These are phyloP conservation scores for Helicocarpus griseus DNA, from an alignment of 2,329 filamentous ascomycete genomes.

Conservation along the genomic window DNA sequence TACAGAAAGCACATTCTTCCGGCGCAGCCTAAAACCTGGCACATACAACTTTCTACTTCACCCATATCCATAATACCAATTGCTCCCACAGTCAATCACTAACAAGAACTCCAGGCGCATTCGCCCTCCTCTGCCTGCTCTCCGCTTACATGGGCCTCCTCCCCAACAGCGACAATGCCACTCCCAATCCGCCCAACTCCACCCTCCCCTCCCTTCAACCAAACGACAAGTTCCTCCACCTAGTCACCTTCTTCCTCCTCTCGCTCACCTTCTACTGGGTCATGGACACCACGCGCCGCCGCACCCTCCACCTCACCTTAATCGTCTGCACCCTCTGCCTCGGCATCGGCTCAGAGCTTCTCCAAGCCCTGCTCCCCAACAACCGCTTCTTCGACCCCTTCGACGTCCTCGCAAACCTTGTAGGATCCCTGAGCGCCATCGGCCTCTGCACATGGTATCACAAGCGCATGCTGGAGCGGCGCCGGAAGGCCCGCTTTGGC, in stretches of 20 bases:
- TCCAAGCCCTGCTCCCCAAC: conserved; percentile 58
- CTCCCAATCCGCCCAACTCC: conserved; percentile 24
- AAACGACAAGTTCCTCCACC: conserved; percentile 86
- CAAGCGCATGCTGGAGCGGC: conserved; percentile 85
- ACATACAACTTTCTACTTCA: conserved; percentile 2
- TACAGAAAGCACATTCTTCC: conserved; percentile 13
- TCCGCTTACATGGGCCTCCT: conserved; percentile 75
- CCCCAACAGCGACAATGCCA: conserved; percentile 27
- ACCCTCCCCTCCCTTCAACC: conserved; percentile 42
- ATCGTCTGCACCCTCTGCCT: conserved; percentile 61
- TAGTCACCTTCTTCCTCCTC: conserved; percentile 79
- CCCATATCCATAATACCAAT: conserved; percentile 6
- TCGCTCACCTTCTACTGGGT: conserved; percentile 92
- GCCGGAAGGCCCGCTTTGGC: conserved; percentile 61
- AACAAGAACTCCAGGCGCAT: conserved; percentile 47
- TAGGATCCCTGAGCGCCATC: conserved; percentile 64
- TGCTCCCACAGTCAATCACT: neutral
- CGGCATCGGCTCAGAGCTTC: conserved; percentile 48
- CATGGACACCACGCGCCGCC: conserved; percentile 77
- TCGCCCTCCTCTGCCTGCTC: conserved; percentile 57
- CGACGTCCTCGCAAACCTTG: conserved; percentile 79
- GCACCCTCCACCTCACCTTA: conserved; percentile 74
- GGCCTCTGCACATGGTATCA: conserved; percentile 84
- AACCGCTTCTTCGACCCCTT: conserved; percentile 64
- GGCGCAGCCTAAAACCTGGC: neutral